Evolutionary conservation across 768 basidiomycete genomes (phyloP), one percentile per base, ranked within the genome.

Genomic region (Chiua virens): DNA sequence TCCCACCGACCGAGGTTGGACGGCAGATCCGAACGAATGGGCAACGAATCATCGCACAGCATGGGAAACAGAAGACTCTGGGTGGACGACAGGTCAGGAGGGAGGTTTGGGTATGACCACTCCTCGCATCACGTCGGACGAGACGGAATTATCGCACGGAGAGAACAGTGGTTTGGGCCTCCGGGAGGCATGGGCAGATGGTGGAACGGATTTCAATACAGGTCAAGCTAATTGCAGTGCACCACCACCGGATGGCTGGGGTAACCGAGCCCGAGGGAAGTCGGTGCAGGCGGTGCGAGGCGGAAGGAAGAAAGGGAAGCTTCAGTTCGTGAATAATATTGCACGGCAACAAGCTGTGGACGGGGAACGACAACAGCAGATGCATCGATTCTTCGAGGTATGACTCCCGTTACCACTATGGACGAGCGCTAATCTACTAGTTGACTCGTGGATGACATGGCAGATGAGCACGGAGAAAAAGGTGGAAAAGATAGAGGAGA

Each of bases 401-500:
- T 17, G 75, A 23, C 5, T 1, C 20, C 17, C 7, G 15, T 10
- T n/a, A 5, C 6, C 11, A 15, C 23, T 15, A 20, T 8, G 14
- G 2, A 39, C 15, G 37, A 20, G 46, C 17, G 34, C 34, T 34
- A 7, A 34, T 34, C 15, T 30, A 17, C 3, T 34, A 34, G 34
- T 17, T 15, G 34, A 34, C 30, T 32, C 28, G 22, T 15, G 6
- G 3, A 25, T 13, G 4, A 27, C 32, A 55, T 52, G 15, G n/a
- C 50, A 84, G 83, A 76, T 85, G 74, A 65, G 80, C 3, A 78
- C 82, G 4, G 68, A 82, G 23, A 71, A 80, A 37, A 83, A 84
- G 56, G 56, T 84, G 1, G 57, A 71, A 48, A 75, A 75, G 52
- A 85, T 84, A 22, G 61, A 77, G 43, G 78, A 79, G 54, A 66